Conservation (phyloP, 345 rosid genomes). For the Psidium friedrichsthalianum region DNA sequence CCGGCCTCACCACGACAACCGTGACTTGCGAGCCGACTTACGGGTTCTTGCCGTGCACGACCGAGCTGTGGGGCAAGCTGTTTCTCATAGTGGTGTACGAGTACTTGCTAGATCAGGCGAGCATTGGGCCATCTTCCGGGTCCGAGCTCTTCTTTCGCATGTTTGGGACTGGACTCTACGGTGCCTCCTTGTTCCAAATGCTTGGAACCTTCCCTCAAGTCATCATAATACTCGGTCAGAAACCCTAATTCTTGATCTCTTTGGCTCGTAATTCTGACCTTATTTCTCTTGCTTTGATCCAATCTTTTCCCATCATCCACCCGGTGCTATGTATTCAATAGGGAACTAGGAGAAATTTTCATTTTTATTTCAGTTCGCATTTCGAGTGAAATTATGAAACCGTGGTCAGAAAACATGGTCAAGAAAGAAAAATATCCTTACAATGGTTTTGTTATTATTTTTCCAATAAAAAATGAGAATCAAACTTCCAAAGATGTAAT, state of each 20-base stretch:
- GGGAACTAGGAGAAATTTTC: background rate
- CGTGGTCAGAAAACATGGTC: background rate
- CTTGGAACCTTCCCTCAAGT: constrained; percentile 29
- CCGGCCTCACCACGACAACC: constrained; percentile 3
- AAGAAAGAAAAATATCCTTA: background rate
- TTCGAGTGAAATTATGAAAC: background rate
- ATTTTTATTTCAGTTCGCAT: background rate
- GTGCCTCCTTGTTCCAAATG: constrained; percentile 32
- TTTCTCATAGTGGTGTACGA: constrained; percentile 35
- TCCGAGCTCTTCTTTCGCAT: constrained; percentile 36
- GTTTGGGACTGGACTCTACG: constrained; percentile 44
- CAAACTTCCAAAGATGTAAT: too few relatives aligned
- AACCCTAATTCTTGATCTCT: background rate
- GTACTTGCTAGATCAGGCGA: constrained; percentile 21
- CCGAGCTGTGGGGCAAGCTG: constrained; percentile 35
- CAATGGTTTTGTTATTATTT: too few relatives aligned
- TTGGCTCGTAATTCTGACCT: background rate
- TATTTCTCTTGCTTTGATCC: background rate
- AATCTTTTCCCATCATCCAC: background rate
- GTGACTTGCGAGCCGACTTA: constrained; percentile 29
- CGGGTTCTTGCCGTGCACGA: constrained; percentile 45
- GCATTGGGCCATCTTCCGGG: constrained; percentile 12
- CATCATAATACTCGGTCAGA: constrained; percentile 24
- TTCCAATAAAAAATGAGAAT: too few relatives aligned
- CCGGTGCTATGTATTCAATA: background rate